These are phyloP conservation scores for Aspergillus felis DNA, from an alignment of 2,329 filamentous ascomycete species.

Conservation along the genomic window DNA sequence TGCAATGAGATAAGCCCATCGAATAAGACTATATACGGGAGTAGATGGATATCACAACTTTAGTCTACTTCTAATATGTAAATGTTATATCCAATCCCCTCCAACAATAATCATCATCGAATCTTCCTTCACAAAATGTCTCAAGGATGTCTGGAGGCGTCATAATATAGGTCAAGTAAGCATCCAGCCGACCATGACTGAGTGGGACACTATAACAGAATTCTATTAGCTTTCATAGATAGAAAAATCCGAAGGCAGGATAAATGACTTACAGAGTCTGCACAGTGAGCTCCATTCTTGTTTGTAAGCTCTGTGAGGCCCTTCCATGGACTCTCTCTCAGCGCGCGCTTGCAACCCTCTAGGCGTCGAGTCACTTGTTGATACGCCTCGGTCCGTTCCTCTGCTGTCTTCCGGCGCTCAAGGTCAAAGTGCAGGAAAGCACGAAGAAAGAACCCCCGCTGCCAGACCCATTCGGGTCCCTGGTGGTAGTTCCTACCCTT, in stretches of 20 bases:
- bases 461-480: constrained; percentile 97
- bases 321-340: constrained; percentile 77
- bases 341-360: constrained; percentile 77
- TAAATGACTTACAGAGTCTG: constrained; percentile 68
- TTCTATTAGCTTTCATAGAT: constrained; percentile 9
- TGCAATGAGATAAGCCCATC: too few relatives aligned
- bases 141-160: constrained; percentile 55
- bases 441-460: constrained; percentile 89
- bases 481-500: constrained; percentile 98
- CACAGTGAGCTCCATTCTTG: constrained; percentile 76
- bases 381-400: constrained; percentile 80
- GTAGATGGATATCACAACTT: neutral
- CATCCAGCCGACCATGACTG: constrained; percentile 96
- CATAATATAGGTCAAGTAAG: constrained; percentile 93
- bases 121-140: neutral
- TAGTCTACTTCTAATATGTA: neutral
- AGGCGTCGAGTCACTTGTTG: constrained; percentile 88
- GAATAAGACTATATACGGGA: neutral
- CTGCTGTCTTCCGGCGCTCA: constrained; percentile 59
- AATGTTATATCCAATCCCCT: neutral
- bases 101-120: neutral
- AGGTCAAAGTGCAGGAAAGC: constrained; percentile 90
- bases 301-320: constrained; percentile 92
- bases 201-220: constrained; percentile 67
- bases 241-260: neutral